These are phyloP conservation scores for Crithidia thermophila DNA, from an alignment of 208 protist genomes.

Conservation along the genomic window DNA sequence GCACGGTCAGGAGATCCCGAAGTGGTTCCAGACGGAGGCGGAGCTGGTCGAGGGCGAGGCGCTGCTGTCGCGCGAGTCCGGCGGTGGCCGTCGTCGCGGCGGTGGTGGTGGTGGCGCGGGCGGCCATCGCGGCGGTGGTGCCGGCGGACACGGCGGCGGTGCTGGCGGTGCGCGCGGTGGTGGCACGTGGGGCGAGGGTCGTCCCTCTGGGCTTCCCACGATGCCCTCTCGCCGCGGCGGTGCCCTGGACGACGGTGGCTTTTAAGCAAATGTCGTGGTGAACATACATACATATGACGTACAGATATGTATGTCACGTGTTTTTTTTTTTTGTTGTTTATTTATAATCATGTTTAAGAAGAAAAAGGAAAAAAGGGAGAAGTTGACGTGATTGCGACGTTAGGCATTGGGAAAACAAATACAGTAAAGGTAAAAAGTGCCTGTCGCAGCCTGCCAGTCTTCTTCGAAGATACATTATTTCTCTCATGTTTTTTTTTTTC, in stretches of 20 bases:
- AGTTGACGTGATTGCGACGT: neutral
- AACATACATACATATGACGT: neutral
- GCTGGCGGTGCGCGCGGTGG: conserved; percentile 26
- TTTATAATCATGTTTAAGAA: neutral
- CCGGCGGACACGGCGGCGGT: conserved; percentile 38
- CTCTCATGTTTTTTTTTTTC: no score
- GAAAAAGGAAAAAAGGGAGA: conserved; percentile 1
- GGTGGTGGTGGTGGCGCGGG: conserved; percentile 39
- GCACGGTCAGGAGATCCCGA: conserved; percentile 88
- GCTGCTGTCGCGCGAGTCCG: conserved; percentile 48
- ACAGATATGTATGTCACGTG: neutral
- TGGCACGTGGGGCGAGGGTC: conserved; percentile 25
- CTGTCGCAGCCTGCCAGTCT: no score
- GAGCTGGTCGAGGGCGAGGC: conserved; percentile 80
- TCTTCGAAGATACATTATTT: no score
- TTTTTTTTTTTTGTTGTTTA: no score
- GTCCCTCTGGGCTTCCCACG: conserved; percentile 13
- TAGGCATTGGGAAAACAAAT: no score
- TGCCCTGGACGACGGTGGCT: conserved; percentile 75
- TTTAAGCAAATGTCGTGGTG: conserved; percentile 32
- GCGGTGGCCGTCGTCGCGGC: conserved; percentile 39
- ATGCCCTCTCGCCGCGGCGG: conserved; percentile 21
- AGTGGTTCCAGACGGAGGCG: conserved; percentile 79
- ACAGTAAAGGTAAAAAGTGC: neutral
- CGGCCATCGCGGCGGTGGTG: conserved; percentile 22